These are phyloP conservation scores for Plasmodium vinckei DNA, from an alignment of 169 alveolate genomes.

Conservation along the genomic window DNA sequence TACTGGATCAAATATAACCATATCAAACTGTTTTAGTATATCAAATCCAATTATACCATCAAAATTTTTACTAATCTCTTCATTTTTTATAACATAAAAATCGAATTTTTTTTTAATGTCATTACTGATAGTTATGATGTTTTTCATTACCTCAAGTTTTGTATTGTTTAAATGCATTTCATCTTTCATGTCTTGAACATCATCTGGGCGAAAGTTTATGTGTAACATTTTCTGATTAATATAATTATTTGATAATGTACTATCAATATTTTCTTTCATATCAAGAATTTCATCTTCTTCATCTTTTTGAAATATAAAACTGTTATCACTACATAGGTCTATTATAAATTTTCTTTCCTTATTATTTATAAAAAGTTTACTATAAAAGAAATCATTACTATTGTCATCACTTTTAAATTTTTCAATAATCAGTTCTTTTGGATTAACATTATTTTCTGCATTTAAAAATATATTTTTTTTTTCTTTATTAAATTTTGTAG, in stretches of 20 bases:
- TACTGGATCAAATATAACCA: constrained; percentile 14
- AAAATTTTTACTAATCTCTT: constrained; percentile 26
- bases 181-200: constrained; percentile 14
- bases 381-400: constrained; percentile 24
- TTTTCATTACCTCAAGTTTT: background rate
- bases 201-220: background rate
- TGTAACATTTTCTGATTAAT: background rate
- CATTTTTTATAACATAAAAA: constrained; percentile 30
- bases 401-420: background rate
- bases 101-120: background rate
- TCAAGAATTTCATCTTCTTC: background rate
- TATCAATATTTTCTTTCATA: background rate
- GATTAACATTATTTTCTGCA: background rate
- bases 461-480: constrained; percentile 12
- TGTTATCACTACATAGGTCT: constrained; percentile 71
- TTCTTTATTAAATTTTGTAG: background rate
- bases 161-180: constrained; percentile 28
- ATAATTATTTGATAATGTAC: background rate
- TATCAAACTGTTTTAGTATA: constrained; percentile 17
- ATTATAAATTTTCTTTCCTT: constrained; percentile 39
- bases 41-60: constrained; percentile 72
- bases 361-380: constrained; percentile 34
- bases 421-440: constrained; percentile 12
- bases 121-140: constrained; percentile 23
- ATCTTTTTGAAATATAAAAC: constrained; percentile 44